Evolutionary conservation across 179 eudicot genomes (phyloP), one percentile per base, ranked within the genome.

Genomic region (Spergularia azorica): DNA sequence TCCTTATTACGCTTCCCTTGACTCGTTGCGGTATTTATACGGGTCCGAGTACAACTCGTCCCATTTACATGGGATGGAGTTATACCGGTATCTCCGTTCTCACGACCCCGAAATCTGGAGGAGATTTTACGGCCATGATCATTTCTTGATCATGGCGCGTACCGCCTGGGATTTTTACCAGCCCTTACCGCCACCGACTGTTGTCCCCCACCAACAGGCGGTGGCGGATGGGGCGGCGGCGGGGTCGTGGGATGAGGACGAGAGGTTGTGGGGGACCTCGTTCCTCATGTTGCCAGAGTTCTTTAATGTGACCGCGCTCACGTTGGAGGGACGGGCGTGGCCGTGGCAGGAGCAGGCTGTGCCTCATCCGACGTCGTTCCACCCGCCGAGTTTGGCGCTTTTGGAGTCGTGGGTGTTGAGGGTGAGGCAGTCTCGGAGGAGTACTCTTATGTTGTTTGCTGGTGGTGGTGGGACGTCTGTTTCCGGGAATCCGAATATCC

Each of bases 361-460:
- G 0, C 97, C 98, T 0, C 90, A 89, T 60, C 95, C 97, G 52
- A 93, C 98, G 9, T 93, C 97, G 74, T 95, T 95, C 73, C 98
- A 95, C 73, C 98, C 98, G 0, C 88, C 89, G 0, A 95, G 79
- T 46, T 60, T 88, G 7, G 92, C 89, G 0, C 60, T 90, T 32
- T 61, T 91, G 36, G 95, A 95, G 0, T 75, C 89, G 15, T 95
- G 98, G 98, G 46, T 91, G 4, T 62, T 41, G 6, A 67, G 98
- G 15, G 93, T 87, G 1, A 54, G 89, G n/a, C 80, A 76, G 5
- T 88, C 98, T 12, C 62, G 84, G 39, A 60, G 97, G 81, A 86
- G 83, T 20, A 83, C 88, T 0, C 67, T 93, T 3, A 91, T 90
- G 97, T 14, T 93, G 61, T 95, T 95, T 36, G 98, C 93, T 11